Evolutionary conservation across 164 flowering plant species (phyloP), one percentile per base, ranked within the genome.

Genomic region (Annona cherimola): DNA sequence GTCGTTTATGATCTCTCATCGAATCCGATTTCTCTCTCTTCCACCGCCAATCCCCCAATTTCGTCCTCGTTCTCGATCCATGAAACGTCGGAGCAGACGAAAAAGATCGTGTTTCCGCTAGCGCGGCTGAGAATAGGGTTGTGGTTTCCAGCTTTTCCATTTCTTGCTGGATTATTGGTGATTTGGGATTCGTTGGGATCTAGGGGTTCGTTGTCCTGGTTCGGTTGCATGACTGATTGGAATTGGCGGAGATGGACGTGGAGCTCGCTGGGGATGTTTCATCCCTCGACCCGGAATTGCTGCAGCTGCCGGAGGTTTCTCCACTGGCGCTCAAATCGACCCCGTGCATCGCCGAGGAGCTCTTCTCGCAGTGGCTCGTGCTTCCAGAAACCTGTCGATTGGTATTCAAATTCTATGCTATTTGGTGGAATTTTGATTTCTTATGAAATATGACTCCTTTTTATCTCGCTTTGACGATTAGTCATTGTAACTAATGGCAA

Each of bases 351-450:
- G 90, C 86, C 1, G 87, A 89, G 64, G 90, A 87, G 77, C 84
- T 96, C 42, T 96, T 88, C 74, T 87, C 90, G 20, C 96, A 90
- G 79, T 96, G 98, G 97, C 95, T 96, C 72, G 86, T 98, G 65
- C 91, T 92, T 61, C 90, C 90, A 0, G 98, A 90, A 2, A 86
- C 96, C 44, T 74, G 78, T 75, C 83, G 85, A 4, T 77, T 88
- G 96, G 99, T 96, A 88, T 72, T 35, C 41, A 16, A 5, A 39
- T 61, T 11, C 18, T 66, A 45, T 72, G 4, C 35, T 1, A 42
- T 64, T 64, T 64, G 7, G 8, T 61, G 20, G 63, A 61, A 11
- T 61, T 7, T 50, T 50, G 57, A 50, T 50, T 50, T 50, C 57
- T 50, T 11, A 16, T 26, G 35, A 26, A 26, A 26, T 26, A 26